Evolutionary conservation across 768 basidiomycete species (phyloP), one percentile per base, ranked within the genome.

Genomic region (Rhodotorula diobovata): DNA sequence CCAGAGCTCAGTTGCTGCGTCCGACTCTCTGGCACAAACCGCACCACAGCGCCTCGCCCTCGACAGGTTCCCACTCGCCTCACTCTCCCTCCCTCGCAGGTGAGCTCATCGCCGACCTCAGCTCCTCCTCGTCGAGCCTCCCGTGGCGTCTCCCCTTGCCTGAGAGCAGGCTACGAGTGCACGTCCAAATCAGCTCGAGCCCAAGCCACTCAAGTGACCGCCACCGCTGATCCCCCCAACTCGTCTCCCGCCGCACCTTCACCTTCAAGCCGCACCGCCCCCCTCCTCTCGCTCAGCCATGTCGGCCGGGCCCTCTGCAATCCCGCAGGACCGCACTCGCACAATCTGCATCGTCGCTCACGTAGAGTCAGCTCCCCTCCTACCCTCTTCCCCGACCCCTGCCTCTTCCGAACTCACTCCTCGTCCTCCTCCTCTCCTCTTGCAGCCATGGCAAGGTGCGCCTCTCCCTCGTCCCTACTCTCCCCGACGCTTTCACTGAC

Each of bases 271-370:
- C n/a, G n/a, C n/a, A 37, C 25, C 41, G 23, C 37, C n/a, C 37
- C 30, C 18, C 35, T 9, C 11, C 54, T 28, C n/a, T 43, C 41
- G 8, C 18, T 15, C 41, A 43, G 41, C 16, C 5, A 67, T 71
- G 61, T 63, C 70, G 3, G 48, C 34, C 54, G 53, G 35, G 14
- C 37, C 62, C 37, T 21, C 60, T 18, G 48, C 34, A 7, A 66
- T 73, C 11, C 67, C 72, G 1, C 61, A 67, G 0, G n/a, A 23
- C 2, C 64, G 62, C 34, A 74, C 72, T 2, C 41, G 72, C 35
- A 70, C 70, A 54, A 32, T 74, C 37, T 74, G 72, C 54, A 70
- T 74, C 59, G 72, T 74, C 16, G 72, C 72, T 2, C 72, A 74
- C 46, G 72, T 74, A 28, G 72, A 74, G 72, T 74, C 20, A 55